A percentile compares a stretch with the other conserved stretches of the same genome.
Evolutionary conservation across 2,329 filamentous ascomycete genomes (phyloP).

Genomic region (Aaosphaeria pasadenensis): DNA sequence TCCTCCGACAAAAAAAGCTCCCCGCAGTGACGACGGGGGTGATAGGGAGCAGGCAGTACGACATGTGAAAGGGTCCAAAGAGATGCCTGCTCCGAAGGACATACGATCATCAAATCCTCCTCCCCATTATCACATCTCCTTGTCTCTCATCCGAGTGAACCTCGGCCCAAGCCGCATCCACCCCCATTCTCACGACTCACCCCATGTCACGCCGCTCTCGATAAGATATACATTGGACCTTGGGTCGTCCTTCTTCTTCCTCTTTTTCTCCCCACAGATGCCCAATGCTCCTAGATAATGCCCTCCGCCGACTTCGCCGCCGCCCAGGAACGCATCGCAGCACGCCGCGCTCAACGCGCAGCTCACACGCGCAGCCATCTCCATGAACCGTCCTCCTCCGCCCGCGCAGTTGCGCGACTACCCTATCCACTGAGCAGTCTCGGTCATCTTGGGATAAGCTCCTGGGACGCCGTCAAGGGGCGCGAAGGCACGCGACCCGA

Average conservation of each 20-base stretch:
- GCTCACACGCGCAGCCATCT: constrained; percentile 57
- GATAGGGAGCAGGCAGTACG: too few relatives aligned
- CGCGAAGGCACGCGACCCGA: constrained; percentile 78
- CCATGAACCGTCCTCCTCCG: constrained; percentile 45
- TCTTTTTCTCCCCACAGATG: constrained; percentile 1
- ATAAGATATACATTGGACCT: background rate
- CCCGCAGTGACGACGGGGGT: constrained; percentile 11
- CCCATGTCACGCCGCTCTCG: constrained; percentile 17
- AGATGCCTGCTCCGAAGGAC: too few relatives aligned
- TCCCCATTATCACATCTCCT: too few relatives aligned
- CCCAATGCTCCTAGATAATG: constrained; percentile 41
- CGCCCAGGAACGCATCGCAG: constrained; percentile 81
- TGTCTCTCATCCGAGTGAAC: constrained; percentile 8
- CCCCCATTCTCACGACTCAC: constrained; percentile 2
- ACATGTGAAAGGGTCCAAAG: too few relatives aligned
- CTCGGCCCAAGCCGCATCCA: constrained; percentile 20
- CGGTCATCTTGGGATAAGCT: constrained; percentile 45
- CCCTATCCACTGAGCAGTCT: constrained; percentile 60
- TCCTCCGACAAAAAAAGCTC: constrained; percentile 10
- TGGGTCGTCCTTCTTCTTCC: background rate
- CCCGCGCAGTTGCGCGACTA: constrained; percentile 39
- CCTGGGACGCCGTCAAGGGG: constrained; percentile 70
- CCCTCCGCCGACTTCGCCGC: constrained; percentile 73
- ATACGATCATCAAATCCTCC: too few relatives aligned
- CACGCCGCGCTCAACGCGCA: constrained; percentile 75